Conservation (phyloP, 441 rosid species). For the Erysimum cheiri region DNA sequence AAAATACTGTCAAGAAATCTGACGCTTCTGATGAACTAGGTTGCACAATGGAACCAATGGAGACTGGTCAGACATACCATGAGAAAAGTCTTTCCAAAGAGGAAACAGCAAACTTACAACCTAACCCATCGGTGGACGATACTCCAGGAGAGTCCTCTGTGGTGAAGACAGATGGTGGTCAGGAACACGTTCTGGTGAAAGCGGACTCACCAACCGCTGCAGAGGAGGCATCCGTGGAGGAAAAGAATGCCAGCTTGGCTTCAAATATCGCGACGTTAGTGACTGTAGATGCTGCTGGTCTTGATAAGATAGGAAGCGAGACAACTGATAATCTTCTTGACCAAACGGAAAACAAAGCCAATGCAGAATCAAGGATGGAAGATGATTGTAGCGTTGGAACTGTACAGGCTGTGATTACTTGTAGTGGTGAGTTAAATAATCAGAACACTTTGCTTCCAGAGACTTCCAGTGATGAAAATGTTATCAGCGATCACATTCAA, state of each 20-base stretch:
- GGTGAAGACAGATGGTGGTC: conserved; percentile 47
- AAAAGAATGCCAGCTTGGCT: conserved; percentile 45
- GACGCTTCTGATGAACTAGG: conserved; percentile 81
- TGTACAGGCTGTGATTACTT: conserved; percentile 38
- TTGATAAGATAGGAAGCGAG: conserved; percentile 44
- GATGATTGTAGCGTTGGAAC: conserved; percentile 40
- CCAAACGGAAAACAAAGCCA: conserved; percentile 46
- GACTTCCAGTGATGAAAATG: conserved; percentile 34
- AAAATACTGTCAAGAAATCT: conserved; percentile 55
- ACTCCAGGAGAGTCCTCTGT: conserved; percentile 48
- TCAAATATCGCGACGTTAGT: conserved; percentile 44
- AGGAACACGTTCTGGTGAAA: conserved; percentile 52
- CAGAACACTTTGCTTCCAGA: conserved; percentile 45
- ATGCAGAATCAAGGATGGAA: conserved; percentile 50
- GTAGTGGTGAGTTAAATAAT: conserved; percentile 44
- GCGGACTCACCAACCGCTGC: conserved; percentile 47
- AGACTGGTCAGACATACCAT: conserved; percentile 59
- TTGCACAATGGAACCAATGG: conserved; percentile 77
- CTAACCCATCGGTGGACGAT: conserved; percentile 48
- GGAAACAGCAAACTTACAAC: conserved; percentile 50
- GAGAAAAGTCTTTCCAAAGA: conserved; percentile 45
- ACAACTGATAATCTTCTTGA: conserved; percentile 45
- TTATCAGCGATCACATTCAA: conserved; percentile 43
- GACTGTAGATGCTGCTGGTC: conserved; percentile 41
- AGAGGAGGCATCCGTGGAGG: conserved; percentile 50